phyloP scores from a whole-genome alignment of 2,329 filamentous ascomycete species.

The Fusarium pseudonygamai region DNA sequence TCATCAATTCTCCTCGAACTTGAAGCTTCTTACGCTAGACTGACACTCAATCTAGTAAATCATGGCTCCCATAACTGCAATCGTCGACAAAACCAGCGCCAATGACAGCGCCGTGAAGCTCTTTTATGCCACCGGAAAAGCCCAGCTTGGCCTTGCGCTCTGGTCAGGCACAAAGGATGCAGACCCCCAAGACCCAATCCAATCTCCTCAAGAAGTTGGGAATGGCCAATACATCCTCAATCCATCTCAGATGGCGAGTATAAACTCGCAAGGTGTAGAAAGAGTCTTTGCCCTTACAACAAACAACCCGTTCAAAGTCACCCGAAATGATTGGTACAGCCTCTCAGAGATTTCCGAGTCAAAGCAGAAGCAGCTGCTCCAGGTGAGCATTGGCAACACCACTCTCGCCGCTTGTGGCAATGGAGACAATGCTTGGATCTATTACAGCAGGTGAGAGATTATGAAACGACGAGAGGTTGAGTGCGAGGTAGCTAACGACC shows the following conservation, averaged over 20 bases:
- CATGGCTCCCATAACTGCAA: not conserved
- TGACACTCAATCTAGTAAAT: not conserved
- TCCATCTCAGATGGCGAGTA: not conserved
- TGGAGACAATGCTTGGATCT: not conserved
- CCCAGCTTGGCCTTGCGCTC: not conserved
- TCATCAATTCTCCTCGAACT: not conserved
- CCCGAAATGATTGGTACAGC: not conserved
- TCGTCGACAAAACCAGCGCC: not conserved
- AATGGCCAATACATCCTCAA: not conserved
- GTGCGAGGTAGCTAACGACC: too few species aligned
- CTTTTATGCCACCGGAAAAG: not conserved
- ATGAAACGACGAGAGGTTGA: too few species aligned
- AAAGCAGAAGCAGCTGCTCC: not conserved
- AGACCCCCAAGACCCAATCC: not conserved
- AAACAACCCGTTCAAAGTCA: not conserved
- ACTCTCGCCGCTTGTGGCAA: not conserved
- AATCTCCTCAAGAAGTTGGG: not conserved
- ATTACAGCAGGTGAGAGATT: not conserved
- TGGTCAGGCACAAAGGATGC: not conserved
- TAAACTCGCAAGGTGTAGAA: not conserved
- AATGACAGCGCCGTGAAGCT: not conserved
- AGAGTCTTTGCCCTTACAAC: not conserved
- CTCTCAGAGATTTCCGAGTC: not conserved
- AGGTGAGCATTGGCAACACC: not conserved
- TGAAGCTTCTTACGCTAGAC: fast-evolving